Conservation (phyloP, 257 asterid genomes). For the Solanum infundibuliforme region DNA sequence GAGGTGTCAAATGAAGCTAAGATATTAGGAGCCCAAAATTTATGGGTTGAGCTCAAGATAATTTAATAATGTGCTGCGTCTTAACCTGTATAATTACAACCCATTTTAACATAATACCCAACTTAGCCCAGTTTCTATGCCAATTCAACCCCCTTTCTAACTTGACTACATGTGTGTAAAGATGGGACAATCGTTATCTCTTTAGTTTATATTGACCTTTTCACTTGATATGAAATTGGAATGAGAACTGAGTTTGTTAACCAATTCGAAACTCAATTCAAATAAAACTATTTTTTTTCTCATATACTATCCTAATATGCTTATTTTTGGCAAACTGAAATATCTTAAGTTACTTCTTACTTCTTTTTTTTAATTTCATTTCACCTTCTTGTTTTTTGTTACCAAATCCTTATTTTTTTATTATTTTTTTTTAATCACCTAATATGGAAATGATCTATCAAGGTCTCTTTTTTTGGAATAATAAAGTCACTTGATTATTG, state of each 20-base stretch:
- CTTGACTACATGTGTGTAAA: background rate
- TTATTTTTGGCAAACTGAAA: background rate
- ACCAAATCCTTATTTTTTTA: background rate
- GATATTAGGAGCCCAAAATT: background rate
- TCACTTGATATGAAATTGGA: background rate
- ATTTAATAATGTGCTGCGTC: background rate
- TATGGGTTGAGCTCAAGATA: background rate
- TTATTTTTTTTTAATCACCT: background rate
- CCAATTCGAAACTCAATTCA: background rate
- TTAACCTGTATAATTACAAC: background rate
- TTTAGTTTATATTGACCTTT: background rate
- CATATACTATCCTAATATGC: background rate
- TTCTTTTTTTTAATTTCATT: background rate
- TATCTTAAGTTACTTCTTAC: background rate
- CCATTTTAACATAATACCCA: background rate
- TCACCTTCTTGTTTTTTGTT: background rate
- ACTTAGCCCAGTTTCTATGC: background rate
- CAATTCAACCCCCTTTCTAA: background rate
- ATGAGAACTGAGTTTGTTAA: background rate
- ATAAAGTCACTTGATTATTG: background rate
- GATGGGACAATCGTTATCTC: background rate
- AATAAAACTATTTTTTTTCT: background rate
- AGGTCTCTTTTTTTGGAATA: background rate
- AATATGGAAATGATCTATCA: background rate
- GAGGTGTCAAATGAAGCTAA: background rate